Base-by-base conservation (phyloP, 352 stramenopile genomes). In the Albugo candida region DNA sequence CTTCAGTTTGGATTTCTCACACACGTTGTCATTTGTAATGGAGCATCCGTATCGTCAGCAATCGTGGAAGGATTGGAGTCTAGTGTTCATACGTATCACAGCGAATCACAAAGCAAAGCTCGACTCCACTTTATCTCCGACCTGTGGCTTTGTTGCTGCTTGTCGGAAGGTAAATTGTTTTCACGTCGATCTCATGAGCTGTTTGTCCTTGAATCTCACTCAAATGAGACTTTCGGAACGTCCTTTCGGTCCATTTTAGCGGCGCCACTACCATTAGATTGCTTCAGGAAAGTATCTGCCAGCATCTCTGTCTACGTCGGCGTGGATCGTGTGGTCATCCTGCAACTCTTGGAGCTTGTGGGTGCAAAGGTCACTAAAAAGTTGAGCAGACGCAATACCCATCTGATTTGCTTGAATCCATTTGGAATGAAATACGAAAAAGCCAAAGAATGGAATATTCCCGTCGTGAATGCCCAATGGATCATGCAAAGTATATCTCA, bases 141-240 rank as follows among this genome's bases (percentile, higher is more conserved):
- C 52, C 39, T 86, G 41, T 86, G 74, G 74, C 57, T 86, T 0
- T 65, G 63, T 18, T 86, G 74, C 61, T 83, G 67, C 20, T 61
- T 86, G 13, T 53, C 60, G 11, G 62, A 59, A 8, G 45, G 61
- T 11, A 60, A 53, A 11, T 64, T 70, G 47, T 52, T 80, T 48
- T 52, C 51, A 14, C 51, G 51, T n/a, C 45, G 51, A 5, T n/a
- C 35, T 18, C 51, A 52, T 40, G 16, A 11, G 19, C 44, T 57
- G 14, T 52, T 57, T 11, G 11, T 1, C 31, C 24, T 51, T 18
- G 17, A 52, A 16, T 21, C 24, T 39, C 13, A 43, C 35, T 41
- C 42, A 12, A 55, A 36, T 39, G 16, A 40, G 14, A 43, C 51
- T 45, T 31, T 31, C 3, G 24, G 8, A 31, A 10, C 24, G 8